phyloP scores from a whole-genome alignment of 371 early-diverging fungal genomes.

The Chytridium lagenaria region DNA sequence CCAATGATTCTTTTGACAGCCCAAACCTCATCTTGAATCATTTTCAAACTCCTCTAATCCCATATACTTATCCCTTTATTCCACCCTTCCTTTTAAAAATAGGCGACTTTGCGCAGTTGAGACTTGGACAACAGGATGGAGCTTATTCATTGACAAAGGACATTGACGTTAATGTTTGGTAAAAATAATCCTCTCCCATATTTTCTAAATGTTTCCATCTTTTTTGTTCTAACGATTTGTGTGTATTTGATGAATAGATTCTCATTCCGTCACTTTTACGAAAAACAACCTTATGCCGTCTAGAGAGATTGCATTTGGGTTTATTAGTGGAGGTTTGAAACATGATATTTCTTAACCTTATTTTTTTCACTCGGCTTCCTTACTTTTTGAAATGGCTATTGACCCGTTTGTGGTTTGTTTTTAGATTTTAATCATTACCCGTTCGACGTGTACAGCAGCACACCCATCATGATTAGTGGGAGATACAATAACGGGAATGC shows the following conservation, averaged over 20 bases:
- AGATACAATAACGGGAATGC: background rate
- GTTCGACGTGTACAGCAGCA: background rate
- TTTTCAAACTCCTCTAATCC: too few relatives aligned
- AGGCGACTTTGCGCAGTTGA: slow-evolving; percentile 4
- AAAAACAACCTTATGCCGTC: background rate
- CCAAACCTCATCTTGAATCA: too few relatives aligned
- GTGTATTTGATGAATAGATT: background rate
- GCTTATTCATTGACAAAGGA: background rate
- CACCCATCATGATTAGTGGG: slow-evolving; percentile 6
- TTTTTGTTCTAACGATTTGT: background rate
- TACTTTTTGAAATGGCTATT: too few relatives aligned
- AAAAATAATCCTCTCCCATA: too few relatives aligned
- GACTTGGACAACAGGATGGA: background rate
- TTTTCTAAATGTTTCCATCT: too few relatives aligned
- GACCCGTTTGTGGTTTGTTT: too few relatives aligned
- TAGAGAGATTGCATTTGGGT: background rate
- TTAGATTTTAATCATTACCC: slow-evolving; percentile 6
- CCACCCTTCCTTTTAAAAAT: too few relatives aligned
- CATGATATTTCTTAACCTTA: too few relatives aligned
- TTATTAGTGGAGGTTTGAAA: background rate
- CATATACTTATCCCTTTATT: background rate
- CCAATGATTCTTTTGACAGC: background rate
- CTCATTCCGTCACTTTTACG: background rate
- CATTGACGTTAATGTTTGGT: background rate
- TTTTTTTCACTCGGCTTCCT: too few relatives aligned